Conservation (phyloP, 2,329 filamentous ascomycete species). For the Hysterium pulicare region DNA sequence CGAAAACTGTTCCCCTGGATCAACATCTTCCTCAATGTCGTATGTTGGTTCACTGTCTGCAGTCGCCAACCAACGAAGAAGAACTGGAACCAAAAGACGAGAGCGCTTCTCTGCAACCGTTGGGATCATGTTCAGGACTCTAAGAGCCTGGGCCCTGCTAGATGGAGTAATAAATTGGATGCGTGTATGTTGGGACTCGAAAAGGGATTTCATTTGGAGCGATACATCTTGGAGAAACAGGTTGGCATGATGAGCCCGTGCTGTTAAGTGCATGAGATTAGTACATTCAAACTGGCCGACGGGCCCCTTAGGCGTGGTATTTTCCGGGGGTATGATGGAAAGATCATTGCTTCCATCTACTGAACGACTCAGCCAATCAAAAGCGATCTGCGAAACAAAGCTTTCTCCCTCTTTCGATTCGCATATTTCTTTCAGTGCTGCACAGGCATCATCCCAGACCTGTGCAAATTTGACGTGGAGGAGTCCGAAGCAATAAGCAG, state of each 20-base stretch:
- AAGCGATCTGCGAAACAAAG: slow-evolving; percentile 66
- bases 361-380: slow-evolving; percentile 64
- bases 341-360: slow-evolving; percentile 10
- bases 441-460: slow-evolving; percentile 80
- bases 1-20: slow-evolving; percentile 9
- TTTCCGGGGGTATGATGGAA: slow-evolving; percentile 5
- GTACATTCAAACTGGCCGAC: slow-evolving; percentile 81
- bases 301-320: slow-evolving; percentile 19
- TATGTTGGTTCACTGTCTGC: slow-evolving; percentile 8
- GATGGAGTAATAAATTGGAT: slow-evolving; percentile 51
- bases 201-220: slow-evolving; percentile 56
- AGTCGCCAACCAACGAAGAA: slow-evolving; percentile 68
- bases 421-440: slow-evolving; percentile 71
- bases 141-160: slow-evolving; percentile 74
- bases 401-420: slow-evolving; percentile 70
- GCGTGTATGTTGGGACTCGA: slow-evolving; percentile 61
- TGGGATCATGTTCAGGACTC: slow-evolving; percentile 71
- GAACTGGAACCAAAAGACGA: slow-evolving; percentile 77
- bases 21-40: slow-evolving; percentile 14
- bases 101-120: slow-evolving; percentile 81
- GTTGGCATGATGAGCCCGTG: slow-evolving; percentile 44
- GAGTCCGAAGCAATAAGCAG: slow-evolving; percentile 82
- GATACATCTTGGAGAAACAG: slow-evolving; percentile 1
- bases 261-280: slow-evolving; percentile 60
- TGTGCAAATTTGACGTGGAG: slow-evolving; percentile 81